A percentile compares a stretch with the other conserved stretches of the same genome.
phyloP scores from a whole-genome alignment of 257 asterid genomes.

The Verbena officinalis region DNA sequence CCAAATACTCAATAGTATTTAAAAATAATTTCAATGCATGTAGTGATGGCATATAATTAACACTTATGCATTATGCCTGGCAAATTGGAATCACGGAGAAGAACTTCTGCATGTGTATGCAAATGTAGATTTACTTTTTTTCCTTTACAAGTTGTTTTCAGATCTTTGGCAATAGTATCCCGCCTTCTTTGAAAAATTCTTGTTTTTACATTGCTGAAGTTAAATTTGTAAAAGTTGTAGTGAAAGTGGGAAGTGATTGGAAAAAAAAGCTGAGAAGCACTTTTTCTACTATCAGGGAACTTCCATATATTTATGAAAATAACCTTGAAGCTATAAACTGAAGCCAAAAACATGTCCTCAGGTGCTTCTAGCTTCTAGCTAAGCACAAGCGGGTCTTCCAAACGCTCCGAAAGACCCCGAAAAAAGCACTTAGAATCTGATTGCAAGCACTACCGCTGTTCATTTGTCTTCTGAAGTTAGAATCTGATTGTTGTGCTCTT shows the following conservation, averaged over 20 bases:
- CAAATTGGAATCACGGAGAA: slow-evolving; percentile 13
- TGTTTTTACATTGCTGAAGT: slow-evolving; percentile 20
- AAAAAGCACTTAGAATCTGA: slow-evolving; percentile 1
- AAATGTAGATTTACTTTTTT: slow-evolving; percentile 3
- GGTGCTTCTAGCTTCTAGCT: too few relatives aligned
- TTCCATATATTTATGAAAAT: too few relatives aligned
- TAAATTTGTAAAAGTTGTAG: too few relatives aligned
- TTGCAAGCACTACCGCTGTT: background rate
- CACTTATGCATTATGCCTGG: slow-evolving; percentile 2
- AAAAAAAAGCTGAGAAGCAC: too few relatives aligned
- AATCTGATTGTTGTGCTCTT: slow-evolving; percentile 12
- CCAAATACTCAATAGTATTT: background rate
- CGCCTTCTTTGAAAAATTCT: slow-evolving; percentile 8
- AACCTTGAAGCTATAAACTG: too few relatives aligned
- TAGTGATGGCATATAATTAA: slow-evolving; percentile 16
- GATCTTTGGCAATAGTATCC: slow-evolving; percentile 21
- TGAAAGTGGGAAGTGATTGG: too few relatives aligned
- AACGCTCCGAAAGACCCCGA: too few relatives aligned
- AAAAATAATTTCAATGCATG: slow-evolving; percentile 12
- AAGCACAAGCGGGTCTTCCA: too few relatives aligned
- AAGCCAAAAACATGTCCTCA: too few relatives aligned
- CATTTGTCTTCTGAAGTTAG: slow-evolving; percentile 21
- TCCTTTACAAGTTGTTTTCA: slow-evolving; percentile 9
- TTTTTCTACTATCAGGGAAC: too few relatives aligned
- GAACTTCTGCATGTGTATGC: slow-evolving; percentile 12